These are phyloP conservation scores for Magnusiomyces starmeri DNA, from an alignment of 1,139 yeast species.

Conservation along the genomic window DNA sequence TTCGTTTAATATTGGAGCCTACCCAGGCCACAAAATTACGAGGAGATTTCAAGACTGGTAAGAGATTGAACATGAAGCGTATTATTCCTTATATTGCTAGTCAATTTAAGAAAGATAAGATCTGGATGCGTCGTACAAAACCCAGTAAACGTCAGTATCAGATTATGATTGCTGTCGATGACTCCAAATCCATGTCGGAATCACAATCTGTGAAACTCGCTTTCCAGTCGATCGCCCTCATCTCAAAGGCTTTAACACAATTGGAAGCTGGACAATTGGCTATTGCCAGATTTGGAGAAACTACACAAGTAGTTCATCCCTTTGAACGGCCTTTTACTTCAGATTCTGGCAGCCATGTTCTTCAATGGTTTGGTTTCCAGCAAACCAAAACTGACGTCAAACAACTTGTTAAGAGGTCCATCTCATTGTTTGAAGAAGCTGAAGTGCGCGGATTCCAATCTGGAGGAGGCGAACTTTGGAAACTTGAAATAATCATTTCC, in stretches of 20 bases:
- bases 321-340: constrained; percentile 78
- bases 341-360: constrained; percentile 75
- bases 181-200: constrained; percentile 95
- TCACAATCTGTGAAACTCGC: constrained; percentile 86
- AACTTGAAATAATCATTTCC: constrained; percentile 81
- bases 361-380: constrained; percentile 87
- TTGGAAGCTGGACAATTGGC: constrained; percentile 92
- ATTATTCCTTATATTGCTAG: constrained; percentile 97
- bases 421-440: constrained; percentile 69
- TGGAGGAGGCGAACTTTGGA: constrained; percentile 64
- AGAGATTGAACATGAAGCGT: constrained; percentile 92
- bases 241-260: constrained; percentile 87
- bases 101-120: constrained; percentile 94
- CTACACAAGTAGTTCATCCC: constrained; percentile 77
- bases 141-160: constrained; percentile 97
- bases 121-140: constrained; percentile 95
- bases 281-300: constrained; percentile 85
- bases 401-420: constrained; percentile 62
- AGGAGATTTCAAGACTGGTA: constrained; percentile 97
- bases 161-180: constrained; percentile 95
- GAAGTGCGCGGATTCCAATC: constrained; percentile 24
- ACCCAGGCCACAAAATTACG: constrained; percentile 86
- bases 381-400: constrained; percentile 82
- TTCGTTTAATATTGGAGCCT: constrained; percentile 88
- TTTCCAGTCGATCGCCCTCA: constrained; percentile 89